Base-by-base conservation (phyloP, 1,139 yeast genomes). In the Candida frijolesensis region DNA sequence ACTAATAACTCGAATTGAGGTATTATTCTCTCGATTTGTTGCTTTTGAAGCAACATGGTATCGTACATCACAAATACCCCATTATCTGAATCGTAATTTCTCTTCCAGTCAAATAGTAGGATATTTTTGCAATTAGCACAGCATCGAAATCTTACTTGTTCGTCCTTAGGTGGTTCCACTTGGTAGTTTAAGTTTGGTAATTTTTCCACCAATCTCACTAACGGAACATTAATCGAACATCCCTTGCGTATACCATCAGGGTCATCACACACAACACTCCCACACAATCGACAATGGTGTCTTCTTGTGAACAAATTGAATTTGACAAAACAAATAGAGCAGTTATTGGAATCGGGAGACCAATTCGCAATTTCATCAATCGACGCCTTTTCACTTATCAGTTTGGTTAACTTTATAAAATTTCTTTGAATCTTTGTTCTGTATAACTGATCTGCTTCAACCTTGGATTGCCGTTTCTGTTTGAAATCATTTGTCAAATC, bases 221-320 rank as follows among this genome's bases (percentile, higher is more conserved):
- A 59, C 0, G 92, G 90, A 0, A 89, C 85, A 52, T 84, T 81
- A 59, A 85, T 81, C 0, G 97, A 89, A 65, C 98, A 92, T 9
- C 60, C 57, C 48, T 64, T 58, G 14, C 76, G 57, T 42, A 64
- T 64, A 1, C 69, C 68, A 37, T 57, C 60, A 0, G 78, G 62
- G 59, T 85, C 87, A 38, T 88, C 96, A 69, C 98, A 92, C 0
- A 90, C 91, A 1, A 88, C 80, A 32, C 68, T 64, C 0, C 98
- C 98, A 70, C 98, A 94, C 33, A 89, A 66, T 33, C 96, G 72
- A 64, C 97, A 90, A 63, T 90, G 97, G 63, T 94, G 98, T 58
- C 89, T 90, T 51, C 97, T 74, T 18, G 82, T 63, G 5, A 86
- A 64, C 45, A 87, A 69, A 29, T 76, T 76, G 64, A 90, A 94